A percentile compares a stretch with the other conserved stretches of the same genome.
phyloP scores from a whole-genome alignment of 345 rosid genomes.

The Hypericum perforatum region DNA sequence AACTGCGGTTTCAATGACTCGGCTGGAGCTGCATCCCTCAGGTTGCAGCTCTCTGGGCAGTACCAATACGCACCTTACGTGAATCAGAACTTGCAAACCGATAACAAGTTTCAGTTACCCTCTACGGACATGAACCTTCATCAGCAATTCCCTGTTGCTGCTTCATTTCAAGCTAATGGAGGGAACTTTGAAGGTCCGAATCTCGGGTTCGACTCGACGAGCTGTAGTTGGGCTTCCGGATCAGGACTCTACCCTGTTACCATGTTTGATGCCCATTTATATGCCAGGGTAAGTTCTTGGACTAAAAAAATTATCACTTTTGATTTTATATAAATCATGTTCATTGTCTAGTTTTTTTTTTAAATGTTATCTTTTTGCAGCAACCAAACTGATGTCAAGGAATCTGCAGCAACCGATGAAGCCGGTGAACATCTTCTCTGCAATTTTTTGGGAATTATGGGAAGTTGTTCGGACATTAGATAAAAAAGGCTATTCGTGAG shows the following conservation, averaged over 20 bases:
- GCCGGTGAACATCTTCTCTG: too few species aligned
- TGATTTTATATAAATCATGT: too few species aligned
- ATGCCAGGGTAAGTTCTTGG: slow-evolving; percentile 40
- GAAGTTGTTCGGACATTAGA: too few species aligned
- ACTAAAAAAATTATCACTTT: too few species aligned
- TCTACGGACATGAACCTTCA: slow-evolving; percentile 29
- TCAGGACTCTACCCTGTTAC: slow-evolving; percentile 45
- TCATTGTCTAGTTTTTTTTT: too few species aligned
- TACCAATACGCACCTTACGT: slow-evolving; percentile 32
- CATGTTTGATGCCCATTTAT: slow-evolving; percentile 47
- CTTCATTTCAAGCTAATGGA: slow-evolving; percentile 38
- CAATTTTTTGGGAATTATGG: too few species aligned
- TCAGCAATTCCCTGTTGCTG: slow-evolving; percentile 26
- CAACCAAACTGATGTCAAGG: slow-evolving; percentile 11
- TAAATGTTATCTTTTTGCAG: slow-evolving; percentile 5
- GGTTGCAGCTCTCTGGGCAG: slow-evolving; percentile 24
- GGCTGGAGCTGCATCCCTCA: too few species aligned
- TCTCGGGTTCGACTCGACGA: slow-evolving; percentile 31
- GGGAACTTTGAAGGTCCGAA: slow-evolving; percentile 39
- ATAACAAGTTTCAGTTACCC: slow-evolving; percentile 34
- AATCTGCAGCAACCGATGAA: too few species aligned
- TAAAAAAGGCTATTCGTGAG: too few species aligned
- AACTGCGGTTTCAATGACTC: too few species aligned
- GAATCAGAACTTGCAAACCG: slow-evolving; percentile 38
- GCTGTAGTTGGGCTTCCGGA: slow-evolving; percentile 49